Evolutionary conservation across 1,284 basidiomycete species (phyloP).

Genomic region (Heterobasidion occidentale): DNA sequence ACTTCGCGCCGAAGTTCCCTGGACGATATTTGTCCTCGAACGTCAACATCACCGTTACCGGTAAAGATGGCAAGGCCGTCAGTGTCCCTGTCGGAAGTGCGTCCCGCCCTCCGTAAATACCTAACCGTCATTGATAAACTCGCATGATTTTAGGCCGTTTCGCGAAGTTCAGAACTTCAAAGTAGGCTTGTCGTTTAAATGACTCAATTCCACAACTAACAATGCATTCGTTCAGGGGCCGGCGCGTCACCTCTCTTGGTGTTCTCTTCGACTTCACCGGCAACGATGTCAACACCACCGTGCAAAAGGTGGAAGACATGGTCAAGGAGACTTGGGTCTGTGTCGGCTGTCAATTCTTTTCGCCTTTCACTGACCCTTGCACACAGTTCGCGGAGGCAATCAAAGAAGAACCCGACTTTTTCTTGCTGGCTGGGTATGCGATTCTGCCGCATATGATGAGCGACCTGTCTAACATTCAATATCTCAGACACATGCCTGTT

Average conservation of each 20-base stretch:
- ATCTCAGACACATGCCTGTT: constrained; percentile 62
- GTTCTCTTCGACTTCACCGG: constrained; percentile 73
- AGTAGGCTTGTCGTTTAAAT: constrained; percentile 33
- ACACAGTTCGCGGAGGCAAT: constrained; percentile 71
- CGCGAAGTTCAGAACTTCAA: constrained; percentile 68
- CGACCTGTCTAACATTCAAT: background rate
- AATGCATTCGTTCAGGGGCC: constrained; percentile 36
- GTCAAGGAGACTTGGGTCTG: constrained; percentile 66
- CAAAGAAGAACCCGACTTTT: constrained; percentile 73
- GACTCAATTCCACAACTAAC: background rate
- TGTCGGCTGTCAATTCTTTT: background rate
- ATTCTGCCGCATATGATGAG: background rate
- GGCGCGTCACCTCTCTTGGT: constrained; percentile 71
- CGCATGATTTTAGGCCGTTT: constrained; percentile 38
- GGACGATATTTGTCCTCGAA: constrained; percentile 81
- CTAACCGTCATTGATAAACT: background rate
- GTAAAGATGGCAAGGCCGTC: constrained; percentile 38
- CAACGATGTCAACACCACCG: constrained; percentile 60
- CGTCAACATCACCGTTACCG: constrained; percentile 70
- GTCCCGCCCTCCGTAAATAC: constrained; percentile 10
- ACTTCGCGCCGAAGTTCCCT: constrained; percentile 65
- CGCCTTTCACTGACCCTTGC: background rate
- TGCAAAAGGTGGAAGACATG: constrained; percentile 69
- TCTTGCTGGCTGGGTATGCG: constrained; percentile 57
- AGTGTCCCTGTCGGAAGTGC: constrained; percentile 59